Evolutionary conservation across 1,284 basidiomycete genomes (phyloP).

Genomic region (Sporisorium exsertum): DNA sequence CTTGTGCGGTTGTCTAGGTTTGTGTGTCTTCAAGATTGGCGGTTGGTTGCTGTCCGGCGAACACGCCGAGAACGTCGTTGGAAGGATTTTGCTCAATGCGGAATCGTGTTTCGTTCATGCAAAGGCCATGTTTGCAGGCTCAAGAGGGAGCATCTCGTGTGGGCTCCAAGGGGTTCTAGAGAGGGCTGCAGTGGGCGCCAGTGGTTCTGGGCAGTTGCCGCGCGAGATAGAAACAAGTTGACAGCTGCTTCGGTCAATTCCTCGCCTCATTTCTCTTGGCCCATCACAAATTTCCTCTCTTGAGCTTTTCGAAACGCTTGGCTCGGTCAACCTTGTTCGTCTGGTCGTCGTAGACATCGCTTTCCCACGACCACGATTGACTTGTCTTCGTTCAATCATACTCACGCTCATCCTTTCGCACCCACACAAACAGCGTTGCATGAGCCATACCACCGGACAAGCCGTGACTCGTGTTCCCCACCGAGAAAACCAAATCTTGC

Average conservation of each 20-base stretch:
- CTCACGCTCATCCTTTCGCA: neutral
- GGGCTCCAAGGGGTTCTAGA: conserved; percentile 9
- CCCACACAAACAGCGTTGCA: neutral
- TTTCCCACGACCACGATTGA: conserved; percentile 3
- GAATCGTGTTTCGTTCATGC: no score
- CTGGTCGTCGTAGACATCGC: neutral
- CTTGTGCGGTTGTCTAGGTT: neutral
- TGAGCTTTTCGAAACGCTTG: neutral
- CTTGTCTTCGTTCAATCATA: neutral
- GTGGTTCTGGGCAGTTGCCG: conserved; percentile 4
- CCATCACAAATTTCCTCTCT: neutral
- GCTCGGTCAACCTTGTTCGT: neutral
- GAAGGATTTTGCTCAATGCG: no score
- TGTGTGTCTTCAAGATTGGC: no score
- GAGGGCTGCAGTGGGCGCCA: conserved; percentile 19
- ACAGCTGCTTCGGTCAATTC: conserved; percentile 7
- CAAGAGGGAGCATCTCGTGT: neutral
- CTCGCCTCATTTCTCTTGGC: conserved; percentile 2
- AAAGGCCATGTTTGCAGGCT: neutral
- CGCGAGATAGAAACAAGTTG: neutral
- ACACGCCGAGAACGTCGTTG: neutral
- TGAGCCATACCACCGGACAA: neutral
- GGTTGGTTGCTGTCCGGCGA: neutral
- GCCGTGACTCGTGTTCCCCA: neutral
- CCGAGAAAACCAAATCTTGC: neutral